phyloP scores from a whole-genome alignment of 805 yeast species.

The Debaryomyces hansenii region DNA sequence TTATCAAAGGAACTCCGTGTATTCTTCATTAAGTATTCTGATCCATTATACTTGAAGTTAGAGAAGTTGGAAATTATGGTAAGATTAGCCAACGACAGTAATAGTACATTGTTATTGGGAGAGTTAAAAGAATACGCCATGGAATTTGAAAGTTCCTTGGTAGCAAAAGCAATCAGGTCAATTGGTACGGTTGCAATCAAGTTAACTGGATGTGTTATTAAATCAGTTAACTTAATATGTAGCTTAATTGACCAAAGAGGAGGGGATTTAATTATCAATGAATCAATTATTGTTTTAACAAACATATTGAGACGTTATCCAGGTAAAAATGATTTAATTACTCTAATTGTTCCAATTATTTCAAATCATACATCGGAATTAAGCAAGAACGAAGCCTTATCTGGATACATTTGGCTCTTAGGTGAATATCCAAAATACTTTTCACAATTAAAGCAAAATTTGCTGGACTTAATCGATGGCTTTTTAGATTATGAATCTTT shows the following conservation, averaged over 20 bases:
- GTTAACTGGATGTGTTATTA: conserved; percentile 50
- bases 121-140: conserved; percentile 79
- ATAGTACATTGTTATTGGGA: conserved; percentile 57
- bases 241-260: conserved; percentile 63
- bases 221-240: conserved; percentile 60
- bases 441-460: conserved; percentile 48
- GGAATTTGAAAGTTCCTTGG: conserved; percentile 84
- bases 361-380: conserved; percentile 48
- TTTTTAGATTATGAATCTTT: conserved; percentile 60
- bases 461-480: conserved; percentile 47
- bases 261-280: conserved; percentile 60
- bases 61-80: conserved; percentile 77
- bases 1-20: conserved; percentile 80
- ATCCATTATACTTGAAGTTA: conserved; percentile 75
- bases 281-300: conserved; percentile 60
- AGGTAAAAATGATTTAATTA: conserved; percentile 45
- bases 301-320: conserved; percentile 69
- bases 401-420: conserved; percentile 66
- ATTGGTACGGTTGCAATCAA: conserved; percentile 74
- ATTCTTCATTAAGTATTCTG: conserved; percentile 84
- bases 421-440: conserved; percentile 71
- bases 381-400: conserved; percentile 50
- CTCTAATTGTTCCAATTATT: conserved; percentile 57
- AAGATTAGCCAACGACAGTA: conserved; percentile 62
- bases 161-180: conserved; percentile 61